Evolutionary conservation across 106 monocot species (phyloP), one percentile per base, ranked within the genome.

Genomic region (Vanilla planifolia): DNA sequence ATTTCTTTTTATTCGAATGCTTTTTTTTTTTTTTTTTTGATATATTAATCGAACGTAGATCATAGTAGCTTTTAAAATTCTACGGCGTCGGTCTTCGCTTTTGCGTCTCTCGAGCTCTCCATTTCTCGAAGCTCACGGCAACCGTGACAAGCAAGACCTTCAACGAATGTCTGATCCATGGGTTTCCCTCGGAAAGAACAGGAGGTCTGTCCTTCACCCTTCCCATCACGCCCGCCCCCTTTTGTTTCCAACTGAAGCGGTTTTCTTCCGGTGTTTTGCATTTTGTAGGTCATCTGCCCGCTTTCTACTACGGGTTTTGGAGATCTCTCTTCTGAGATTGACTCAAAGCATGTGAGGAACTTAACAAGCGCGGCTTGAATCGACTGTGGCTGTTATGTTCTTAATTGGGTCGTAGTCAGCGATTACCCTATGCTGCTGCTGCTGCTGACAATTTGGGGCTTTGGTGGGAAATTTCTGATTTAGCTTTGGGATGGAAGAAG

Each of bases 61-160:
- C n/a, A n/a, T n/a, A n/a, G n/a, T n/a, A n/a, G n/a, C n/a, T n/a
- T n/a, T n/a, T n/a, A 34, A 57, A 19, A 28, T 57, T 57, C 35
- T 36, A 8, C 35, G 19, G 20, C 57, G 57, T 57, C 57, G 57
- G 57, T 57, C 57, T 35, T 57, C 35, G 57, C 35, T 35, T 36
- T 33, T 35, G 35, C 57, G 35, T 35, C 57, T 57, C 57, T 35
- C 57, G 28, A 57, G 57, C 57, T 57, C 20, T n/a, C n/a, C n/a
- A n/a, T n/a, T n/a, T n/a, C n/a, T 32, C 53, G 34, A 57, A 33
- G 34, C 57, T n/a, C 57, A 33, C 35, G 57, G 19, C 57, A 16
- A 34, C 20, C 57, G 35, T 57, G 57, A 35, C 57, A 21, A 9
- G n/a, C n/a, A n/a, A n/a, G n/a, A n/a, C n/a, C n/a, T n/a, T n/a